Percentiles rank a stretch among this genome's conserved stretches.
Conservation (phyloP, 768 basidiomycete species). For the Mycena haematopus region DNA sequence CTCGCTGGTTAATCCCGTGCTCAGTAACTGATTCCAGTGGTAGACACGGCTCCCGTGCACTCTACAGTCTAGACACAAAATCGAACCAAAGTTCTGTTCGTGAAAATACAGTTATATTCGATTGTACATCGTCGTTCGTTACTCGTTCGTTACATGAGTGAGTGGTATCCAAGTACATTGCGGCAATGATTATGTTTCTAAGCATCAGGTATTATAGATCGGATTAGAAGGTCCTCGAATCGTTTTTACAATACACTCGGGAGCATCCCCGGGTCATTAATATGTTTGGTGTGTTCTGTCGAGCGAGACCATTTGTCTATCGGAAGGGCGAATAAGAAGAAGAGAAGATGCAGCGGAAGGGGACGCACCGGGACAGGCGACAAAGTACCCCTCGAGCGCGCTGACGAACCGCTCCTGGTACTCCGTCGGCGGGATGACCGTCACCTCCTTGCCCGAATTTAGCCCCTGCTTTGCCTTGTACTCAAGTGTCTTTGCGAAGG, state of each 20-base stretch:
- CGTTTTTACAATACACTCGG: slow-evolving; percentile 49
- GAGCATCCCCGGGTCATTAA: slow-evolving; percentile 46
- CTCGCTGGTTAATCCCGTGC: too few relatives aligned
- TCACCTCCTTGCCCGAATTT: slow-evolving; percentile 70
- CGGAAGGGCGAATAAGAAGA: background rate
- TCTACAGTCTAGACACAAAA: too few relatives aligned
- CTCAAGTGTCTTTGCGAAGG: slow-evolving; percentile 85
- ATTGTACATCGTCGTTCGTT: background rate
- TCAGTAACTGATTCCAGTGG: too few relatives aligned
- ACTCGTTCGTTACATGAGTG: background rate
- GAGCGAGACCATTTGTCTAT: slow-evolving; percentile 52
- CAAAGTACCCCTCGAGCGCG: slow-evolving; percentile 76
- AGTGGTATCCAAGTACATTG: background rate
- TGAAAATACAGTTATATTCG: background rate
- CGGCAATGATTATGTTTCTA: slow-evolving; percentile 2
- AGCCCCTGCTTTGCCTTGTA: slow-evolving; percentile 85
- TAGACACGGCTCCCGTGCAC: too few relatives aligned
- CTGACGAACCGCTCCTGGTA: slow-evolving; percentile 80
- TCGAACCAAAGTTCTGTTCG: too few relatives aligned
- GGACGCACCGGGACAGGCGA: slow-evolving; percentile 72
- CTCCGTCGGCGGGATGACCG: slow-evolving; percentile 80
- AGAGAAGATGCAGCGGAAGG: background rate
- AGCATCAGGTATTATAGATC: slow-evolving; percentile 18
- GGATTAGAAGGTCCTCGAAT: background rate
- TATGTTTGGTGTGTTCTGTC: slow-evolving; percentile 40